These are phyloP conservation scores for Podospora pseudocomata DNA, from an alignment of 495 filamentous ascomycete species.

Conservation along the genomic window DNA sequence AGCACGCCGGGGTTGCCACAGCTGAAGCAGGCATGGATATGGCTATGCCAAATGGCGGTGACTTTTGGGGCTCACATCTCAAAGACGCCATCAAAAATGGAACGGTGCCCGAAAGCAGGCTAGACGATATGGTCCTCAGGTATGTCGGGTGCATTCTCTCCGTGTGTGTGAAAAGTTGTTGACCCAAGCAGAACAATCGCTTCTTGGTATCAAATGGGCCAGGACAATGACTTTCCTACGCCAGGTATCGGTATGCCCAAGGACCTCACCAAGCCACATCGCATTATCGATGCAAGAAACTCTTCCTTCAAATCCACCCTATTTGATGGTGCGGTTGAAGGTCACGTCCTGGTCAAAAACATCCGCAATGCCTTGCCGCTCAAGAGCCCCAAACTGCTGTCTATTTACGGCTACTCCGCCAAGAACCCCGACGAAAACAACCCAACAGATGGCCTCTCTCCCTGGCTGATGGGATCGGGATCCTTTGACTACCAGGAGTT, in stretches of 20 bases:
- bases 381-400: conserved; percentile 44
- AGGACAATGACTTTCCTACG: conserved; percentile 49
- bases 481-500: conserved; percentile 32
- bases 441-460: conserved; percentile 32
- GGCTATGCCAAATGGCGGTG: conserved; percentile 53
- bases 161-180: not conserved
- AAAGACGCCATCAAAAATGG: conserved; percentile 46
- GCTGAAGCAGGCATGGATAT: conserved; percentile 60
- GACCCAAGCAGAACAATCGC: conserved; percentile 51
- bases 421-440: conserved; percentile 41
- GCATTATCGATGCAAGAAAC: conserved; percentile 47
- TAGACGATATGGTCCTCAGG: conserved; percentile 53
- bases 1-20: conserved; percentile 53
- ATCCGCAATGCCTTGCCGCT: conserved; percentile 53
- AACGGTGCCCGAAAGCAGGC: conserved; percentile 44
- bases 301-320: conserved; percentile 38
- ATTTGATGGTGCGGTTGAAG: conserved; percentile 47
- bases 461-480: conserved; percentile 39
- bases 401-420: conserved; percentile 52
- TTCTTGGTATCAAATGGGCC: conserved; percentile 55
- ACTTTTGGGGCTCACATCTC: conserved; percentile 39
- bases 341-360: conserved; percentile 65
- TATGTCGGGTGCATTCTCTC: conserved; percentile 13
- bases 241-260: conserved; percentile 44
- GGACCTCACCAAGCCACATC: conserved; percentile 53